phyloP scores from a whole-genome alignment of 208 protist genomes.

The Strigomonas galati region DNA sequence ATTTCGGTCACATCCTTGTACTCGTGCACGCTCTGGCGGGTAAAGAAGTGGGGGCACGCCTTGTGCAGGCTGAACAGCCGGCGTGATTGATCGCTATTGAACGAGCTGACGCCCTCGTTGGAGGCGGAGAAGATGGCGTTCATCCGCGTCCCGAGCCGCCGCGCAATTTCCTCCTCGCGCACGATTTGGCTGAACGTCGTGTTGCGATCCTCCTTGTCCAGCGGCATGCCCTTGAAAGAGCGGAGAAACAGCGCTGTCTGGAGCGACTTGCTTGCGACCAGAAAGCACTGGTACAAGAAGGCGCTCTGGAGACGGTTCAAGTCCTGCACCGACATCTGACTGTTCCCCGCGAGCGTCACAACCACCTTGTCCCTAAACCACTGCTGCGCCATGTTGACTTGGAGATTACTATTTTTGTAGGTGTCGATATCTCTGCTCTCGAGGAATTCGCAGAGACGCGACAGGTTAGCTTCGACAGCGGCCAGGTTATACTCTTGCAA shows the following conservation, averaged over 20 bases:
- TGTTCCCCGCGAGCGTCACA: not conserved
- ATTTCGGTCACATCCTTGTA: slow-evolving; percentile 67
- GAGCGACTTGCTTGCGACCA: slow-evolving; percentile 45
- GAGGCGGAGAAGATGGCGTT: slow-evolving; percentile 48
- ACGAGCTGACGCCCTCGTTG: slow-evolving; percentile 39
- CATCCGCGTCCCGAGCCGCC: slow-evolving; percentile 59
- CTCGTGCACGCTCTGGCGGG: slow-evolving; percentile 54
- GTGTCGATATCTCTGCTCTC: slow-evolving; percentile 25
- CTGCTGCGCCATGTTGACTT: slow-evolving; percentile 9
- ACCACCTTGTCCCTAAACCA: slow-evolving; percentile 13
- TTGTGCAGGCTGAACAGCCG: slow-evolving; percentile 58
- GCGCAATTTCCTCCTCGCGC: slow-evolving; percentile 57
- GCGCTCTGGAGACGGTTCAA: slow-evolving; percentile 46
- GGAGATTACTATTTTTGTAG: slow-evolving; percentile 4
- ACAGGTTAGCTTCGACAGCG: slow-evolving; percentile 26
- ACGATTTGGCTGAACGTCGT: slow-evolving; percentile 78
- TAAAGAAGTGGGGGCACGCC: slow-evolving; percentile 83
- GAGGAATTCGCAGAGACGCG: slow-evolving; percentile 20
- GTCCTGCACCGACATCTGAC: slow-evolving; percentile 20
- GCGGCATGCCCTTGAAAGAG: slow-evolving; percentile 44
- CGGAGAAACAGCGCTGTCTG: slow-evolving; percentile 64
- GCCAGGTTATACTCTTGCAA: slow-evolving; percentile 26
- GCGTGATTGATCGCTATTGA: slow-evolving; percentile 30
- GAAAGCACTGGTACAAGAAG: slow-evolving; percentile 36
- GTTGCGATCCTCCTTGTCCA: slow-evolving; percentile 39